Conservation (phyloP, 345 rosid species). For the Nephelium lappaceum region DNA sequence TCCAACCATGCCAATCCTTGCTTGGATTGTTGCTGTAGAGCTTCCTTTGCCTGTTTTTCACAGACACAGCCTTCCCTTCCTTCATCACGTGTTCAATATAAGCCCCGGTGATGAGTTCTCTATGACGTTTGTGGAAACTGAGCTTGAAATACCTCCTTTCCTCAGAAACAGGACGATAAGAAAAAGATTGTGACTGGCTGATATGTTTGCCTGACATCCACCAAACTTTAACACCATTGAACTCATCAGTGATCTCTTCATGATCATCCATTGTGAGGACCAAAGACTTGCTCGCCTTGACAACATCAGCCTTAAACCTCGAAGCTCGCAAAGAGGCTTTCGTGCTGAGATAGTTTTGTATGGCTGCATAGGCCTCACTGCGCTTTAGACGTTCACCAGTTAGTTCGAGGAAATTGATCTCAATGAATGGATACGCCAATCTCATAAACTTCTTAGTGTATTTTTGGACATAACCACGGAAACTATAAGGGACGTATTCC, state of each 20-base stretch:
- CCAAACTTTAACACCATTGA: conserved; percentile 19
- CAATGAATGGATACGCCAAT: conserved; percentile 31
- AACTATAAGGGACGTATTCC: conserved; percentile 21
- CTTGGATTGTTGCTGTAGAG: conserved; percentile 23
- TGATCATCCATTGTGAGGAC: conserved; percentile 21
- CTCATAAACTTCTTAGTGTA: conserved; percentile 9
- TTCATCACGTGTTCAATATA: background rate
- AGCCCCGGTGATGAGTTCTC: background rate
- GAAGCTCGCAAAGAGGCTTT: conserved; percentile 18
- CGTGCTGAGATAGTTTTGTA: conserved; percentile 25
- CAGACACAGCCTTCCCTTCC: conserved; percentile 16
- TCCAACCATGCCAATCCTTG: background rate
- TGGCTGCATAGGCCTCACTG: conserved; percentile 22
- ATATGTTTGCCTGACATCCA: conserved; percentile 1
- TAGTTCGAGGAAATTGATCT: conserved; percentile 36
- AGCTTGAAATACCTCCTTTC: conserved; percentile 12
- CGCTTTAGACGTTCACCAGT: conserved; percentile 18
- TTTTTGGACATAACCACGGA: conserved; percentile 11
- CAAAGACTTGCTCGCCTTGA: background rate
- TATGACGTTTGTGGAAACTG: background rate
- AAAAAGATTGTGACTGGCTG: background rate
- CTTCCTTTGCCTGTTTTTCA: conserved; percentile 23
- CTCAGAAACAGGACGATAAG: background rate
- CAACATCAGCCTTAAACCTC: conserved; percentile 13
- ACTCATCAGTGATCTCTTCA: conserved; percentile 15